Base-by-base conservation (phyloP, 139 green algal genomes). In the Micromonas commoda region DNA sequence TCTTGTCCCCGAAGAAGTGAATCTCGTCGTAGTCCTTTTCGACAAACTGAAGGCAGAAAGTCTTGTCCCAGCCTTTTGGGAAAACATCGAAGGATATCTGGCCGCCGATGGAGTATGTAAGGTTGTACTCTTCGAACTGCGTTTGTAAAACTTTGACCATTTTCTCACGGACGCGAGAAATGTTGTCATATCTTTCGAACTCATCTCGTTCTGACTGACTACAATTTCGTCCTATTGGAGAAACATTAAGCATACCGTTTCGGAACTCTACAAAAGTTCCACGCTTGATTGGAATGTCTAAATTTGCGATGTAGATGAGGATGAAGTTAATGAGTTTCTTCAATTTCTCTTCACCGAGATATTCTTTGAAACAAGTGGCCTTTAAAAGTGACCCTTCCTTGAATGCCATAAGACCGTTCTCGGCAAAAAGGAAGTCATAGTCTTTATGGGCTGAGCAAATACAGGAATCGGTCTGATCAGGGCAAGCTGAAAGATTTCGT, bases 1-100 rank as follows among this genome's bases (percentile, higher is more conserved):
- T 99, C 87, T 99, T 99, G 88, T 99, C 96, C 0, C 96, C 96
- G 74, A 99, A 99, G 81, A 99, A 99, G 87, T 99, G 93, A 72
- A 99, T 93, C 37, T 91, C 88, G n/a, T 97, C 88, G 85, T 94
- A 99, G 60, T 95, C 90, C 13, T 87, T 80, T 3, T 89, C 75
- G 9, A 99, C 84, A 82, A 94, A 98, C 52, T 88, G 92, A 75
- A 99, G 81, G 87, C 94, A 98, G 88, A 97, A 99, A 0, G 96
- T 99, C 88, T 99, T 99, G 89, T 99, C 96, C 96, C 96, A 99
- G 19, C 95, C 95, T 80, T 90, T 80, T 51, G 78, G 80, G 9
- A 86, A 89, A 13, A 98, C 93, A 70, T 99, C 96, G 82, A 99
- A 99, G 81, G 85, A 93, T 86, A 99, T 99, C 83, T 99, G 96